Conservation (phyloP, 2,329 filamentous ascomycete genomes). For the Xenosphaeropsis pyriputrescens region DNA sequence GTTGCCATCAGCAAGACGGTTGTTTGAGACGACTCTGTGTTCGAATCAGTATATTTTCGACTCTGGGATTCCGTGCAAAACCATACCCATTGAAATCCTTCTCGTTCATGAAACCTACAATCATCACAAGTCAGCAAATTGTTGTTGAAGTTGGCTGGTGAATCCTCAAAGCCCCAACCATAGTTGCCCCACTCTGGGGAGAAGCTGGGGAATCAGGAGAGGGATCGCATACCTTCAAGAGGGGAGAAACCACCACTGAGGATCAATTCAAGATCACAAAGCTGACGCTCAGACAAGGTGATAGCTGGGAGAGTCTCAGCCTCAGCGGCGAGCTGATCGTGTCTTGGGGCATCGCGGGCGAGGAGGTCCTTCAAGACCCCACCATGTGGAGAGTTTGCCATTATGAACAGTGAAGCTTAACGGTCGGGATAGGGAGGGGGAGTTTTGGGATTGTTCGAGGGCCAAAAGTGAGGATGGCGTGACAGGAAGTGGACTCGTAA, state of each 20-base stretch:
- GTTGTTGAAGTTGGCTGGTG: not conserved
- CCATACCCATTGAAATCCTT: constrained; percentile 87
- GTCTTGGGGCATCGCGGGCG: constrained; percentile 76
- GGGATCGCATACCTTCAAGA: constrained; percentile 61
- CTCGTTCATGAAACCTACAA: constrained; percentile 84
- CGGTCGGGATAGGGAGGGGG: too few species aligned
- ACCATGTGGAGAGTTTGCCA: constrained; percentile 67
- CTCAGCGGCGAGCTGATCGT: constrained; percentile 66
- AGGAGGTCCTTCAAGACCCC: constrained; percentile 96
- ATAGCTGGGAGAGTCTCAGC: constrained; percentile 78
- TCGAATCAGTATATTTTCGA: constrained; percentile 16
- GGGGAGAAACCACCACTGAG: constrained; percentile 97
- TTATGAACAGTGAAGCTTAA: constrained; percentile 19
- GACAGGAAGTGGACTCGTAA: too few species aligned
- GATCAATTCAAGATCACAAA: constrained; percentile 95
- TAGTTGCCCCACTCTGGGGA: constrained; percentile 10
- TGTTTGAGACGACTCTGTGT: constrained; percentile 69
- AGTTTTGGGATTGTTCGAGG: too few species aligned
- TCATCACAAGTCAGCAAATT: constrained; percentile 3
- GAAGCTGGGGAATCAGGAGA: not conserved
- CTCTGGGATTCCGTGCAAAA: not conserved
- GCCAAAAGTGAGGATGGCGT: too few species aligned
- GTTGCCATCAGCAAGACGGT: constrained; percentile 74
- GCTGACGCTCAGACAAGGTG: constrained; percentile 78
- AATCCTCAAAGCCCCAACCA: not conserved